Evolutionary conservation across 441 rosid genomes (phyloP), one percentile per base, ranked within the genome.

Genomic region (Hura crepitans): DNA sequence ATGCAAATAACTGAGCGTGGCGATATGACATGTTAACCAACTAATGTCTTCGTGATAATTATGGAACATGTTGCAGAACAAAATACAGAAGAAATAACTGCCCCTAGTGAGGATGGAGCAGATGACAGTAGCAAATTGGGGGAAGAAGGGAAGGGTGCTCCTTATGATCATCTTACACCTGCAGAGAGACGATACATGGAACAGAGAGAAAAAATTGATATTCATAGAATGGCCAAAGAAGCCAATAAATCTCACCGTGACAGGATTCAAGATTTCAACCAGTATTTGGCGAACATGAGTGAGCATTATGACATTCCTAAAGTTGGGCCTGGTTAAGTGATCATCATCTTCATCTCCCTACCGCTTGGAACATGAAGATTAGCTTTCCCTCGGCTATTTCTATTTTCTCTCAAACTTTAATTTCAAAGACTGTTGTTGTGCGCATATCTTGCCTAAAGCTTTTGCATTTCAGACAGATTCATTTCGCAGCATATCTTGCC

Each of bases 251-350:
- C 92, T 25, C 92, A 87, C 72, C 86, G 86, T 0, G 90, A 87
- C 72, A 81, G 90, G 72, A 86, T 87, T 69, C 90, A 85, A 77
- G 89, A 85, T 69, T 87, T 89, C 77, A 89, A 89, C 75, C 90
- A 86, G 69, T 86, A 89, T 72, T 78, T 87, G 56, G 92, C 96
- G 2, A 87, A 87, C 74, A 82, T 89, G 85, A 87, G 88, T 31
- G 90, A 89, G 78, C 96, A 85, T 65, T 87, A 89, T 9, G 96
- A 87, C 82, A 87, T 87, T 64, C 92, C 90, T 59, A 89, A 87
- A 79, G 96, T 89, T 56, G 92, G 96, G 55, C 96, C 92, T 28
- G 95, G 92, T 66, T 70, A 51, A 53, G 47, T 15, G 31, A 20
- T 49, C 12, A 18, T n/a, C n/a, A n/a, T n/a, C n/a, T n/a, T n/a